Base-by-base conservation (phyloP, 2,329 filamentous ascomycete species). In the Hypoxylon sp. region DNA sequence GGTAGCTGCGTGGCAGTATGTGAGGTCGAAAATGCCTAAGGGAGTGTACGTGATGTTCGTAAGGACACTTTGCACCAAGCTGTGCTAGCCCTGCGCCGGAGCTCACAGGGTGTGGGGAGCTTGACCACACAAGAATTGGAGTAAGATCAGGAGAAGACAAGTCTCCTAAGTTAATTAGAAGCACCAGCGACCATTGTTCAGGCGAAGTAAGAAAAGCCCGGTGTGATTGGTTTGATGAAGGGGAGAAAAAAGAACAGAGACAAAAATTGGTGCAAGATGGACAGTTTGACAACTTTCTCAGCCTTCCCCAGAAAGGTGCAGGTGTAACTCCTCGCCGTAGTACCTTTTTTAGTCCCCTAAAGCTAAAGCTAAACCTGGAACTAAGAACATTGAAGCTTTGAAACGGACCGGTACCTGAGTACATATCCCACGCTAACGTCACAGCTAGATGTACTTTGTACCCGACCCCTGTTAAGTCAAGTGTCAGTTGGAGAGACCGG, bases 101-200 rank as follows among this genome's bases (percentile, higher is more conserved):
- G 63, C 63, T 65, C 21, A 32, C 44, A 55, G 50, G 35, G 37
- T 66, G 62, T 62, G 63, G 62, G 64, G 66, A 66, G 62, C 60
- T 68, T 47, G 55, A 63, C 48, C 68, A 69, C 66, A 58, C 54
- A 63, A 48, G 47, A 67, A 67, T 55, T 54, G 57, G 62, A 61
- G n/a, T 60, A 59, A 67, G 29, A 67, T 56, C 62, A 42, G 62
- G 55, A 56, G 46, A 24, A 65, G 52, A 56, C 21, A 42, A 31
- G 31, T 48, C 51, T 46, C 46, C 61, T 62, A 53, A 39, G 50
- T 62, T 19, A 68, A 66, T 15, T 56, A 46, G 55, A 61, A 72
- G 94, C 93, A 97, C 29, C 35, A 17, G 21, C 21, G 50, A 63
- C 52, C 57, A 67, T 66, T 29, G 19, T 21, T 42, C 57, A 46